These are phyloP conservation scores for Rhododendron williamsianum DNA, from an alignment of 148 eudicot species.

Conservation along the genomic window DNA sequence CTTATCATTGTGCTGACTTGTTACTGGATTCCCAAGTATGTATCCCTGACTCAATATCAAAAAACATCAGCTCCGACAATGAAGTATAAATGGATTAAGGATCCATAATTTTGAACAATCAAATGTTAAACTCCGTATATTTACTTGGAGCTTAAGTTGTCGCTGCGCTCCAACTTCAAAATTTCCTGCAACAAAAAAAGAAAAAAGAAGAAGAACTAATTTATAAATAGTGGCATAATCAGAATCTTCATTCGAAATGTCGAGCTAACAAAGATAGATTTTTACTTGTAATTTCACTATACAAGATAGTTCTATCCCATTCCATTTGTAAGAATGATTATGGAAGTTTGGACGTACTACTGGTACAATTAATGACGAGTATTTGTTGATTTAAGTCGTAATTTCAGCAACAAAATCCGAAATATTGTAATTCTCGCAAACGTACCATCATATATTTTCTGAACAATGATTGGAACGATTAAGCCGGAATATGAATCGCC, in stretches of 20 bases:
- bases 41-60: conserved; percentile 3
- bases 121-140: neutral
- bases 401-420: neutral
- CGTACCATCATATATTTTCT: conserved; percentile 9
- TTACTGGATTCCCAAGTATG: conserved; percentile 14
- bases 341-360: too few relatives aligned
- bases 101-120: neutral
- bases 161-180: neutral
- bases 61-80: neutral
- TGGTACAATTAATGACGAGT: too few relatives aligned
- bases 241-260: too few relatives aligned
- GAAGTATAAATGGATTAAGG: too few relatives aligned
- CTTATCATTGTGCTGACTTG: neutral
- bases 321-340: too few relatives aligned
- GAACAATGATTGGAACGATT: conserved; percentile 1
- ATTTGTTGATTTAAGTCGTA: too few relatives aligned
- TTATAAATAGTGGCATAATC: neutral
- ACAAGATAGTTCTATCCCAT: too few relatives aligned
- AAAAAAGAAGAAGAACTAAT: neutral
- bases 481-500: conserved; percentile 16
- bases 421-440: neutral
- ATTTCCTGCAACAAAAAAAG: neutral
- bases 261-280: too few relatives aligned
- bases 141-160: conserved; percentile 10
- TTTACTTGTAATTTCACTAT: too few relatives aligned